Percentiles rank a stretch among this genome's conserved stretches.
These are phyloP conservation scores for Euryodendron excelsum DNA, from an alignment of 148 eudicot species.

Conservation along the genomic window DNA sequence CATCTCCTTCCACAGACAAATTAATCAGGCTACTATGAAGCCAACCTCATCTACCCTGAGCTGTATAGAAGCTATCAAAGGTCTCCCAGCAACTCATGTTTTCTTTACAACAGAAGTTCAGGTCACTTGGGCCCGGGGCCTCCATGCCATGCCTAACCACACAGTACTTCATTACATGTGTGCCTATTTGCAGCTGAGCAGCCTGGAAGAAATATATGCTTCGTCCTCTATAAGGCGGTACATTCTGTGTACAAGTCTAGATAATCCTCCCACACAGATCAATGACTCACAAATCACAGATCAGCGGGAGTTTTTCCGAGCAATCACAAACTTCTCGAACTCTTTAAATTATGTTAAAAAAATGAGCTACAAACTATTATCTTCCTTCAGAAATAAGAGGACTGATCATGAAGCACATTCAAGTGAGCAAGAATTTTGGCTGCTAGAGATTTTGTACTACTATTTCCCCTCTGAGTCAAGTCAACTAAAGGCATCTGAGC, in stretches of 20 bases:
- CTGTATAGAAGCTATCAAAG: neutral
- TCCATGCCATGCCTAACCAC: neutral
- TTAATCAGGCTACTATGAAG: too few species aligned
- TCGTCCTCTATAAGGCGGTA: neutral
- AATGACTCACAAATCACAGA: neutral
- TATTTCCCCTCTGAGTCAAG: slow-evolving; percentile 26
- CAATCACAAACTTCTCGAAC: slow-evolving; percentile 5
- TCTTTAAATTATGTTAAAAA: neutral
- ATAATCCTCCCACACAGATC: neutral
- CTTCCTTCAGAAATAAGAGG: slow-evolving; percentile 23
- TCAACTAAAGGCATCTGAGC: slow-evolving; percentile 32
- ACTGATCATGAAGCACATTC: slow-evolving; percentile 29
- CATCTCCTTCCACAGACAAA: neutral
- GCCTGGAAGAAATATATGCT: neutral
- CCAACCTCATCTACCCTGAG: neutral
- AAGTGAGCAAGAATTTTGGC: slow-evolving; percentile 29
- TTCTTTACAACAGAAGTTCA: neutral
- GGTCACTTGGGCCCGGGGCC: neutral
- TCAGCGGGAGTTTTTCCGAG: neutral
- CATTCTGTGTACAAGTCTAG: neutral
- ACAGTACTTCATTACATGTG: neutral
- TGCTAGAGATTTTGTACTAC: slow-evolving; percentile 23
- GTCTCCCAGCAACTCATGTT: neutral
- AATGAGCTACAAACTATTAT: neutral
- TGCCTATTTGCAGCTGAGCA: neutral